Evolutionary conservation across 257 asterid species (phyloP), one percentile per base, ranked within the genome.

Genomic region (Solanum boliviense): DNA sequence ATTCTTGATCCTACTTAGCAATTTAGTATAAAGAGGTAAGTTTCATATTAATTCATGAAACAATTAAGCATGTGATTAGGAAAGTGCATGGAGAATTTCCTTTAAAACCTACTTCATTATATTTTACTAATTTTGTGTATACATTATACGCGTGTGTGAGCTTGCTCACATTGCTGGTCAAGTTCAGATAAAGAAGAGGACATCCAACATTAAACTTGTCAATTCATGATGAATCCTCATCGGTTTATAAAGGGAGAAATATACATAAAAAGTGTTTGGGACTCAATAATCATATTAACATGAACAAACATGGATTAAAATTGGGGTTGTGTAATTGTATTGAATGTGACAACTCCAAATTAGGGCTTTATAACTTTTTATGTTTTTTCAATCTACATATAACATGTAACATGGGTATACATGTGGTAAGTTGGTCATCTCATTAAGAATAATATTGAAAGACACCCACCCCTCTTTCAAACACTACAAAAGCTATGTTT

Each of bases 331-430:
- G 18, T 36, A 21, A 38, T 71, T 85, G 65, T 83, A 65, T 82
- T 68, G 93, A 93, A 74, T 74, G 91, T 87, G 95, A 91, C 89
- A 88, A 88, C 68, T 82, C 84, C 84, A 86, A 70, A 72, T 70
- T 13, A 8, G 65, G 84, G 23, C 67, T 36, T 81, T 48, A 29
- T 81, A 52, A 2, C 18, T 18, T 58, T 78, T 7, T 29, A 48
- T 52, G 60, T 52, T 4, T 48, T 46, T 46, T 25, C 65, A 79
- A 44, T 44, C 2, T 44, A 39, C 36, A 25, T 48, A 31, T 76
- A 81, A 86, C 91, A 91, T 48, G 86, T 87, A 91, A 93, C 94
- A 90, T 93, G 91, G 92, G 39, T 72, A 73, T 68, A 87, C 95
- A 92, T 94, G 95, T 92, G 96, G 87, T 65, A 29, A 82, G 84